A percentile compares a stretch with the other conserved stretches of the same genome.
phyloP scores from a whole-genome alignment of 2,329 filamentous ascomycete genomes.

The Zymoseptoria brevis region DNA sequence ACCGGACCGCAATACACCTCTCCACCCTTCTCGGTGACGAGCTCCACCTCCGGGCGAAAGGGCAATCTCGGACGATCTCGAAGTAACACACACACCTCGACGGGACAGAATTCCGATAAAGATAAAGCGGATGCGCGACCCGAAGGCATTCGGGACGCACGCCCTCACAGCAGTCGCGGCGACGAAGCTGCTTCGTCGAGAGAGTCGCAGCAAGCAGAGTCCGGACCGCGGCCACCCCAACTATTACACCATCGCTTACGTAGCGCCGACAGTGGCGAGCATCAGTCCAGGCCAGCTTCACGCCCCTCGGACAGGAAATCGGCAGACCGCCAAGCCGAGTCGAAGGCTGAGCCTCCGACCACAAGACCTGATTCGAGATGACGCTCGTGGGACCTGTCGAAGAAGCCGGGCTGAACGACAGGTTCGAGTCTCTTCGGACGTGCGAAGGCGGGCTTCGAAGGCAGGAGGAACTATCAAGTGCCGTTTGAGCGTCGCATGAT shows the following conservation, averaged over 20 bases:
- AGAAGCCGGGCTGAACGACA: not conserved
- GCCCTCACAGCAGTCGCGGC: conserved; percentile 15
- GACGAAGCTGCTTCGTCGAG: conserved; percentile 12
- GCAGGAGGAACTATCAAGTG: not conserved
- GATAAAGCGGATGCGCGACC: conserved; percentile 2
- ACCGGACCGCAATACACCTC: conserved; percentile 43
- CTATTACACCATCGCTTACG: not conserved
- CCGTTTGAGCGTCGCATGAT: too few relatives aligned
- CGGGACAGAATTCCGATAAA: conserved; percentile 18
- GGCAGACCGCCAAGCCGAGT: not conserved
- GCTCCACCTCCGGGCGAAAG: conserved; percentile 46
- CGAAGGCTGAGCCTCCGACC: not conserved
- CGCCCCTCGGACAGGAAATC: not conserved
- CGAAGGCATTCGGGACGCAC: conserved; percentile 9
- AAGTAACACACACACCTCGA: conserved; percentile 50
- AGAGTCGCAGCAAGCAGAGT: not conserved
- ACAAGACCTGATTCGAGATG: not conserved
- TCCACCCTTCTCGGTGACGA: conserved; percentile 47
- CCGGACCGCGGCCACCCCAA: not conserved
- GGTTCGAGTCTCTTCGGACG: not conserved
- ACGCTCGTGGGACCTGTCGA: not conserved
- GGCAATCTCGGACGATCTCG: conserved; percentile 57
- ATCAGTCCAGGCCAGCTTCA: not conserved
- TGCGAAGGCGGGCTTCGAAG: not conserved
- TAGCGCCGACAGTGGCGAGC: not conserved